Base-by-base conservation (phyloP, 2,329 filamentous ascomycete species). In the Dendryphion nanum region DNA sequence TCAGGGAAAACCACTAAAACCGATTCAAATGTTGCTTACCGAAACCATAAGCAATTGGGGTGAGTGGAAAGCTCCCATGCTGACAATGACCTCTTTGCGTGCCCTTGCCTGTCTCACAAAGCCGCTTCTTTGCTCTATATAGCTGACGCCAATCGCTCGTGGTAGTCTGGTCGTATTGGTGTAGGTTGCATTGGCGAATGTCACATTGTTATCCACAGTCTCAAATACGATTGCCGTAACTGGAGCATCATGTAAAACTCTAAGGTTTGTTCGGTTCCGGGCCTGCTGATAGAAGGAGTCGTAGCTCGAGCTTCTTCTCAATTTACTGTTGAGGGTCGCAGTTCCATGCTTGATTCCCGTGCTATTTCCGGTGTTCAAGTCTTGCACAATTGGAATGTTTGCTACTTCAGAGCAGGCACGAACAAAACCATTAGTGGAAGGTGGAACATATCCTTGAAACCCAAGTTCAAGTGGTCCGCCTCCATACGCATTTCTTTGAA, bases 11-110 rank as follows among this genome's bases (percentile, higher is more conserved):
- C n/a, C n/a, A n/a, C n/a, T n/a, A n/a, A n/a, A n/a, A n/a, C n/a
- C n/a, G n/a, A n/a, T n/a, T 26, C 18, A 6, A 21, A 50, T 50
- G 2, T 52, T 47, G 32, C 60, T 45, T 7, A 55, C 81, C 32
- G 72, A 78, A 1, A 83, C 72, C 62, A 81, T 76, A 4, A 85
- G 74, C 3, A 85, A 58, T 59, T 84, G 81, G 4, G 80, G 79
- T 1, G 75, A 73, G 58, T 83, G 79, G 60, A 77, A 83, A 1
- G 77, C 73, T 5, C 81, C 81, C 4, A 47, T 47, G 5, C 45
- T 50, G 19, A 57, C 42, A 18, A 57, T 52, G 21, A 57, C 51
- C 38, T 57, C 53, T 28, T 51, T 51, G 2, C 44, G 19, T 18
- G 65, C 50, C n/a, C 48, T 50, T 3, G 63, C 53, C 14, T 54